Base-by-base conservation (phyloP, 805 yeast genomes). In the Myxozyma neglecta region DNA sequence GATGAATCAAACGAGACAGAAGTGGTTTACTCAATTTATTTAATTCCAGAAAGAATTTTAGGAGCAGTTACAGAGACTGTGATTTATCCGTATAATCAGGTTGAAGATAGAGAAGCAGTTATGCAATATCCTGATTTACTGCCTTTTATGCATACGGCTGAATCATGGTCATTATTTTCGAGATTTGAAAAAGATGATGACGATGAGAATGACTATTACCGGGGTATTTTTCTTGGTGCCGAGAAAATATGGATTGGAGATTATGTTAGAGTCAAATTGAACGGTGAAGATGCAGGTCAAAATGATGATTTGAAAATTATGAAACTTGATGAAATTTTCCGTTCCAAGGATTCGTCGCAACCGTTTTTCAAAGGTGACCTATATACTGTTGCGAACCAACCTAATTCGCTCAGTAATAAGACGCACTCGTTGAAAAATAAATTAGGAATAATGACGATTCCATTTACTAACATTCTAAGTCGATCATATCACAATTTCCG, bases 181-280 rank as follows among this genome's bases (percentile, higher is more conserved):
- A 24, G 10, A 9, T 24, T 18, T 16, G 34, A 40, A 24, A 34
- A 24, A 24, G 29, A 24, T 24, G 29, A 16, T 39, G 24, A 35
- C 9, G 24, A 24, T n/a, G 16, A 29, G 6, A 14, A 13, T 13
- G 36, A 40, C 6, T 24, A 40, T 20, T 52, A 32, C 14, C 35
- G 13, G 13, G 55, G 55, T 9, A 11, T 52, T 7, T 52, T 24
- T 16, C 36, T 52, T 11, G 55, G 55, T 29, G 47, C 55, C 11
- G 55, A 52, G 34, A 52, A 52, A 24, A 52, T 52, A 10, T 52
- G 55, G 55, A 24, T 32, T n/a, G 55, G 55, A 3, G 55, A 52
- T 16, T 13, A n/a, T 10, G 18, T 52, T 2, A 46, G 47, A 6
- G 11, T 52, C 14, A 50, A 39, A 14, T 32, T 16, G n/a, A 18